Evolutionary conservation across 345 rosid genomes (phyloP).

Genomic region (Eucalyptus sp.): DNA sequence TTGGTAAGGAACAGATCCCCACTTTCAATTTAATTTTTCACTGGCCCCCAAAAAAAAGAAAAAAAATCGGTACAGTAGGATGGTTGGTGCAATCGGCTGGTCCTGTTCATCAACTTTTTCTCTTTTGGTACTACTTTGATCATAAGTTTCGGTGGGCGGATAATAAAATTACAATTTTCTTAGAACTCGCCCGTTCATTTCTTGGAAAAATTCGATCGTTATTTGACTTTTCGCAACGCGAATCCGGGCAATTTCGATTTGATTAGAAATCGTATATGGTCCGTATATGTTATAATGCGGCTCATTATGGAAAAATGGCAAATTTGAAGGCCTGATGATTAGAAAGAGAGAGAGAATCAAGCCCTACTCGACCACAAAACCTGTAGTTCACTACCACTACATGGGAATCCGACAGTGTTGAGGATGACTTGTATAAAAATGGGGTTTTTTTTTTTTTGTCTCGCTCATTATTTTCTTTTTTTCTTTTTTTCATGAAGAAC

Average conservation of each 20-base stretch:
- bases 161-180: neutral
- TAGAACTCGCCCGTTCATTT: accelerated
- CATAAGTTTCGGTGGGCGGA: accelerated
- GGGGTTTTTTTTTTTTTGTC: neutral
- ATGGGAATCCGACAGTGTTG: neutral
- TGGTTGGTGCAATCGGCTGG: neutral
- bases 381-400: neutral
- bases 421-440: neutral
- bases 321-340: neutral
- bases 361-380: neutral
- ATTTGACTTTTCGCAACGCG: neutral
- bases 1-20: neutral
- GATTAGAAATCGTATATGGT: neutral
- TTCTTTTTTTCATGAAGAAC: accelerated
- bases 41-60: neutral
- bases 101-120: neutral
- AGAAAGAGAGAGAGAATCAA: neutral
- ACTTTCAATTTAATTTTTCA: neutral
- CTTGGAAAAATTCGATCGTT: neutral
- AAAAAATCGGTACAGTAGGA: neutral
- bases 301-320: neutral
- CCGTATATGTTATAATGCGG: neutral
- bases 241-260: neutral
- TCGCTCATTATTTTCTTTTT: neutral
- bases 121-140: neutral